Evolutionary conservation across 2,329 filamentous ascomycete species (phyloP), one percentile per base, ranked within the genome.

Genomic region (Stachybotrys elegans): DNA sequence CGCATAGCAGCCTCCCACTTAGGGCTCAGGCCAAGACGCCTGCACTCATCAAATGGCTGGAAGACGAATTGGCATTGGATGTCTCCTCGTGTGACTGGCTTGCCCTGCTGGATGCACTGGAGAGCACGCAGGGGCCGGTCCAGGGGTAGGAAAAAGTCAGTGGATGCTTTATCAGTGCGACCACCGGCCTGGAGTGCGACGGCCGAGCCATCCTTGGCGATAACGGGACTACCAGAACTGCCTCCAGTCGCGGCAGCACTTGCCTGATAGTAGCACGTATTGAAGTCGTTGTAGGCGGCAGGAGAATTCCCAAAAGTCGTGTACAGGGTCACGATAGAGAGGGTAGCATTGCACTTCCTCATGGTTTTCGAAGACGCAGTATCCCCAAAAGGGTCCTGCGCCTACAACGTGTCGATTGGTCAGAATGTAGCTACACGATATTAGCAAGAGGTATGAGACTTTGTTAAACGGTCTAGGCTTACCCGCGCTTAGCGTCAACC

Each of bases 221-320:
- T 91, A 1, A 98, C 93, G 0, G 93, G 93, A 81, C 88, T 95
- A 50, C 93, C 93, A n/a, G 93, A 98, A 70, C 89, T 95, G 53
- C 93, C 93, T 53, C 93, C 93, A 63, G 90, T 97, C 3, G 93
- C 94, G 5, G 93, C 92, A 4, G 93, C 94, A 13, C 93, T 95
- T 51, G 94, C 93, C 70, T 98, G 93, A 57, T 97, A 97, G 73
- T 98, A 98, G 63, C 95, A 84, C 40, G 79, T 84, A 63, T 86
- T 98, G 79, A 98, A 98, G 63, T 98, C 93, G 65, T 91, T 93
- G 66, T 98, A 98, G 93, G 57, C 98, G 88, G 70, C 97, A 98
- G 59, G 92, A 84, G 41, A 98, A 79, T 56, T 98, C 93, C 50
- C 93, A 93, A 57, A 98, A 98, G 66, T 98, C 93, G 73, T 98